phyloP scores from a whole-genome alignment of 1,284 basidiomycete genomes.

The Chondrostereum purpureum region DNA sequence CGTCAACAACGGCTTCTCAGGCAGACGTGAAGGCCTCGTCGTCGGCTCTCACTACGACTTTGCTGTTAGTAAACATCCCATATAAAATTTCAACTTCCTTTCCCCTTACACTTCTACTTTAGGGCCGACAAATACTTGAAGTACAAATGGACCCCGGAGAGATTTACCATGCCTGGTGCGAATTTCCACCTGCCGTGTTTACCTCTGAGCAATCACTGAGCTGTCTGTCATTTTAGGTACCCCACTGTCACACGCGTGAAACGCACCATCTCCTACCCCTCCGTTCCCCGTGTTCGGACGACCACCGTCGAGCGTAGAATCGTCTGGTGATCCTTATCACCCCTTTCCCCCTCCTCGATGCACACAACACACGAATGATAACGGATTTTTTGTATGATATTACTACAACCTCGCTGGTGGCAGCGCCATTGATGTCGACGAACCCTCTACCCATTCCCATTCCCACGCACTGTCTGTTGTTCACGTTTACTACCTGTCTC shows the following conservation, averaged over 20 bases:
- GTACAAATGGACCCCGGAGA: conserved; percentile 67
- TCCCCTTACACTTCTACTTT: conserved; percentile 7
- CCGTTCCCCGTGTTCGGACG: not conserved
- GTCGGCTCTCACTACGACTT: conserved; percentile 66
- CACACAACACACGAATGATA: no score
- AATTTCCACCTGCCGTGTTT: conserved; percentile 9
- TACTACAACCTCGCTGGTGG: no score
- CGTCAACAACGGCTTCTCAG: conserved; percentile 55
- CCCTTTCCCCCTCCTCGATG: no score
- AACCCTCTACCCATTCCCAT: no score
- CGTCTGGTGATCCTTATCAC: no score
- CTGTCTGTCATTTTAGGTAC: conserved; percentile 36
- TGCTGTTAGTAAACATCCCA: conserved; percentile 30
- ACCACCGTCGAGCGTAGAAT: not conserved
- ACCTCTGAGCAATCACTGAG: conserved; percentile 1
- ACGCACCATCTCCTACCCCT: conserved; percentile 54
- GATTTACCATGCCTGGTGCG: conserved; percentile 61
- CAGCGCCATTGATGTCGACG: no score
- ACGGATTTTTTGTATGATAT: no score
- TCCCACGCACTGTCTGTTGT: no score
- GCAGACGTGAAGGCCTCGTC: conserved; percentile 69
- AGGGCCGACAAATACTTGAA: conserved; percentile 76
- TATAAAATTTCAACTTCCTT: not conserved
- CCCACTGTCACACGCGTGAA: conserved; percentile 67
- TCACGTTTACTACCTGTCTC: no score